Evolutionary conservation across 2,329 filamentous ascomycete genomes (phyloP), one percentile per base, ranked within the genome.

Genomic region (Colletotrichum aenigma): DNA sequence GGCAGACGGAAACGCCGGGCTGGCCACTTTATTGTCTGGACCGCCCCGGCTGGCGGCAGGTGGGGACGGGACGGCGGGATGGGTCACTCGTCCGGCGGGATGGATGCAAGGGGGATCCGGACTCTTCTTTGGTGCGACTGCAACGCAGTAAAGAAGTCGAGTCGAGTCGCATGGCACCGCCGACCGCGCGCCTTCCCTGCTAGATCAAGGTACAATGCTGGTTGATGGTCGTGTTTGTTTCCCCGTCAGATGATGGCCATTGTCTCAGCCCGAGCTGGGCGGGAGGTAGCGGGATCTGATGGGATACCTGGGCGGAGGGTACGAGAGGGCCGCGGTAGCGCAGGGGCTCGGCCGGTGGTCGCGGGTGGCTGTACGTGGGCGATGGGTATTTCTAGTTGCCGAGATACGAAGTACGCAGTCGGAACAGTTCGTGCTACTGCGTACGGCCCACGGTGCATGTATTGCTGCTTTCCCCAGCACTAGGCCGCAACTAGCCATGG

Each of bases 161-260:
- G 38, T 4, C 3, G 43, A 48, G 43, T 48, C 43, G 18, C 38
- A 43, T 43, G 38, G 38, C 38, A 43, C 3, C 16, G 38, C 18
- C 38, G 38, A 43, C 38, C 16, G 18, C 43, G 43, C 43, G 43
- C 52, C 13, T 56, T 56, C 21, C 52, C 24, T 32, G 30, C 56
- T 52, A 30, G 18, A 70, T 18, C 34, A 24, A 70, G 56, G 36
- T 13, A 70, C 56, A 75, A 43, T 60, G 38, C 56, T 30, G 56
- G 56, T 60, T 6, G 6, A 30, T 4, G 7, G 61, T n/a, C 13
- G 28, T 61, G 74, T 38, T 38, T 43, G 21, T 58, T 52, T 30
- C 18, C 28, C 32, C 60, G 65, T 76, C 74, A 74, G 64, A 74
- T 76, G 74, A 68, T 75, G 65, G 18, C 28, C 34, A 52, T 61